A percentile compares a stretch with the other conserved stretches of the same genome.
Conservation (phyloP, 1,284 basidiomycete genomes). For the Cryptococcus hybrid region DNA sequence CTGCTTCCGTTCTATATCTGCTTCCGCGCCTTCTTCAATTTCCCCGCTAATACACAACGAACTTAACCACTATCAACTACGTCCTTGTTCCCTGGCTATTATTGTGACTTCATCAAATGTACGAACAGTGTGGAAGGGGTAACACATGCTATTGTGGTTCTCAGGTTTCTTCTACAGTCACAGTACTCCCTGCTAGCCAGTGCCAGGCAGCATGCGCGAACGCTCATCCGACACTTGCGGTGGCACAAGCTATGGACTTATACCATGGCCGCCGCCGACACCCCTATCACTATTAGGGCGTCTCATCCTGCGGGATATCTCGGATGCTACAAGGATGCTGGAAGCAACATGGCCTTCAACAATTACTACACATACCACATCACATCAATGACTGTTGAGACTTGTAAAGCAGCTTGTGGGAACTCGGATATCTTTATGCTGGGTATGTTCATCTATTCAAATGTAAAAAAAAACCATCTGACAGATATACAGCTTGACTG, state of each 20-base stretch:
- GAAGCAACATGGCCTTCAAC: constrained; percentile 9
- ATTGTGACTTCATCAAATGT: no score
- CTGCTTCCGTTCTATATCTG: no score
- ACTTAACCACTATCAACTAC: no score
- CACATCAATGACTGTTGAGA: constrained; percentile 23
- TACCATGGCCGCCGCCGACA: background rate
- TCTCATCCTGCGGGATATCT: constrained; percentile 10
- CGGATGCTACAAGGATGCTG: constrained; percentile 17
- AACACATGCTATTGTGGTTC: constrained; percentile 2
- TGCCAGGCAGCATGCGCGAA: constrained; percentile 6
- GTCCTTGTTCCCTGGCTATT: no score
- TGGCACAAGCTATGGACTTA: constrained; percentile 1
- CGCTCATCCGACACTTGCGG: constrained; percentile 1
- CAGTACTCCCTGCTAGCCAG: background rate
- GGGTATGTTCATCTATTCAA: constrained; percentile 1
- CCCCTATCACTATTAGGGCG: constrained; percentile 1
- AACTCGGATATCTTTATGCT: constrained; percentile 22
- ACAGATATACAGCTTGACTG: background rate
- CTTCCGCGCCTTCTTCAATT: no score
- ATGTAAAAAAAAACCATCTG: background rate
- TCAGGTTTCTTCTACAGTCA: background rate
- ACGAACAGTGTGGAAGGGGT: constrained; percentile 1
- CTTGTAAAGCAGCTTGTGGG: constrained; percentile 27
- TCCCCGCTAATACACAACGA: no score
- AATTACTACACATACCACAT: constrained; percentile 19